phyloP scores from a whole-genome alignment of 2,329 filamentous ascomycete species.

The Nigrospora osmanthi region DNA sequence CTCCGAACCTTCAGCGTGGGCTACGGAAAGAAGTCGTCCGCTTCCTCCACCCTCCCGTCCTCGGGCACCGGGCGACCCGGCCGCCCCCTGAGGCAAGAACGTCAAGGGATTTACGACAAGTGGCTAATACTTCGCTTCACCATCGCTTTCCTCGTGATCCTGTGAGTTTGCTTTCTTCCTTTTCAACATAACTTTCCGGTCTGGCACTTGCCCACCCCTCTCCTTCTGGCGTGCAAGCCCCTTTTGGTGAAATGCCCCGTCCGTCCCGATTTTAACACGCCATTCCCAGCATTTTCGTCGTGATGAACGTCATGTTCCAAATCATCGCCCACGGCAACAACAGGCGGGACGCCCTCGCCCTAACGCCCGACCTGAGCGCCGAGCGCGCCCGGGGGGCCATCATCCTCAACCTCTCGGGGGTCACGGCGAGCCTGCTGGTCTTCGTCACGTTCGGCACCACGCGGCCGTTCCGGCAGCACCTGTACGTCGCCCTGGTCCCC shows the following conservation, averaged over 20 bases:
- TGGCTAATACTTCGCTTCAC: constrained; percentile 37
- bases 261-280: constrained; percentile 6
- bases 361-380: constrained; percentile 23
- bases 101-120: constrained; percentile 30
- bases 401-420: constrained; percentile 28
- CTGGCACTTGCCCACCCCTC: neutral
- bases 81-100: constrained; percentile 4
- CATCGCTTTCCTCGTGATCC: constrained; percentile 32
- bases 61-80: constrained; percentile 2
- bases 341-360: constrained; percentile 14
- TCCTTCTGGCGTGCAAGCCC: no score
- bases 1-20: constrained; percentile 21
- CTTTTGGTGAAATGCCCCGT: neutral
- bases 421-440: constrained; percentile 23
- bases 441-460: constrained; percentile 33
- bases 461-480: constrained; percentile 22
- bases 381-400: constrained; percentile 20
- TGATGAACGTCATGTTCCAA: constrained; percentile 14
- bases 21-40: constrained; percentile 17
- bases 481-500: constrained; percentile 13
- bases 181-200: no score
- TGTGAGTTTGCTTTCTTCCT: constrained; percentile 14
- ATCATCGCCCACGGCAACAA: constrained; percentile 19
- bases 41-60: constrained; percentile 1
- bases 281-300: constrained; percentile 28